phyloP scores from a whole-genome alignment of 2,329 filamentous ascomycete species.

The Chalaropsis ovoidea region DNA sequence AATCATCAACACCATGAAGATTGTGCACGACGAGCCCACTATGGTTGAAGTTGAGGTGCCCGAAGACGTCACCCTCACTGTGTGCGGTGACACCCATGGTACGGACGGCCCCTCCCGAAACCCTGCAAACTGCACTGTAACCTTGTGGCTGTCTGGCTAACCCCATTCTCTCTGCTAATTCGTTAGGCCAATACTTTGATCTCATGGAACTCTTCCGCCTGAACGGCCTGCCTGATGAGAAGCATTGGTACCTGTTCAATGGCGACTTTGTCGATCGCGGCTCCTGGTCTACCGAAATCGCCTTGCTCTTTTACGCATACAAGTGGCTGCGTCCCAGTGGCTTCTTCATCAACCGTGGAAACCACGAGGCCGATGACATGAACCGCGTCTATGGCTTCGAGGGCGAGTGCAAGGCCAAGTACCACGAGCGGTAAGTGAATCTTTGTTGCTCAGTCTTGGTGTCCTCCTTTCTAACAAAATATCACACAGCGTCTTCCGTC shows the following conservation, averaged over 20 bases:
- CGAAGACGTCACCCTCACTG: conserved; percentile 68
- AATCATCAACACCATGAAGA: conserved; percentile 74
- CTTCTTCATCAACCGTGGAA: conserved; percentile 95
- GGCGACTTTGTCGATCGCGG: conserved; percentile 97
- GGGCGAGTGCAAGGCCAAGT: conserved; percentile 96
- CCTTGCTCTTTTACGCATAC: conserved; percentile 84
- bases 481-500: conserved; percentile 63
- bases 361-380: conserved; percentile 99
- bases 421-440: conserved; percentile 59
- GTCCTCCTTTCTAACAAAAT: not conserved
- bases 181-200: conserved; percentile 89
- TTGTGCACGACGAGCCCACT: conserved; percentile 85
- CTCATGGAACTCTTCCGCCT: conserved; percentile 90
- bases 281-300: conserved; percentile 97
- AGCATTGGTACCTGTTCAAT: conserved; percentile 93
- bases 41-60: conserved; percentile 90
- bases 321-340: conserved; percentile 83
- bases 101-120: conserved; percentile 35
- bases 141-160: not conserved
- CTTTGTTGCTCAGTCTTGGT: not conserved
- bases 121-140: not conserved
- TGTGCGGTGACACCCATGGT: conserved; percentile 97
- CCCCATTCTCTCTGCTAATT: conserved; percentile 25
- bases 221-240: conserved; percentile 74
- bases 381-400: conserved; percentile 98